Conservation (phyloP, 75 land plant species). For the Cunninghamia lanceolata region DNA sequence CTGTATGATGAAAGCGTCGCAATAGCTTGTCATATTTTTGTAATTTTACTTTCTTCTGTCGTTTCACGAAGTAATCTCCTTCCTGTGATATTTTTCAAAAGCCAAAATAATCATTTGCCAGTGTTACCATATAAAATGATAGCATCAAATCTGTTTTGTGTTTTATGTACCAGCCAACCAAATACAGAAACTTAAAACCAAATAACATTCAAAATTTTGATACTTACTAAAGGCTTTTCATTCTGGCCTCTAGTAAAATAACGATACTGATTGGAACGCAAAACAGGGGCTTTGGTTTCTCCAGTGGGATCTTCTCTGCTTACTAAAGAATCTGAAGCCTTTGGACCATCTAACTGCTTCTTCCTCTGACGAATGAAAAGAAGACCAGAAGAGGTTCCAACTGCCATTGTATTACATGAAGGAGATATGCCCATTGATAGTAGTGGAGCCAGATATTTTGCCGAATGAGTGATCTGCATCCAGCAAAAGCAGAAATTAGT, state of each 20-base stretch:
- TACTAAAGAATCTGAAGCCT: not conserved
- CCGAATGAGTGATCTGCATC: conserved; percentile 69
- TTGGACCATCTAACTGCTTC: conserved; percentile 2
- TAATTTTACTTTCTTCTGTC: conserved; percentile 43
- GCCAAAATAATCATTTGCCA: not conserved
- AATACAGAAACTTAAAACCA: not conserved
- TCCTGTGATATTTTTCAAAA: conserved; percentile 22
- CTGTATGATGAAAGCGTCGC: conserved; percentile 78
- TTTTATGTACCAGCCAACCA: not conserved
- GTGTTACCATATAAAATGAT: not conserved
- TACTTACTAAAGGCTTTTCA: conserved; percentile 55
- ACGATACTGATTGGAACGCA: conserved; percentile 57
- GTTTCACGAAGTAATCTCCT: conserved; percentile 52
- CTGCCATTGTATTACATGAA: conserved; percentile 45
- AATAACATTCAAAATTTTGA: not conserved
- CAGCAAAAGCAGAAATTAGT: conserved; percentile 5
- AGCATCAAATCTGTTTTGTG: not conserved
- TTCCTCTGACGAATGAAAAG: conserved; percentile 72
- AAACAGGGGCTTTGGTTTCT: conserved; percentile 24
- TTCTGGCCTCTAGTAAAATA: conserved; percentile 80
- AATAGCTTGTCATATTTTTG: conserved; percentile 69
- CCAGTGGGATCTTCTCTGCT: conserved; percentile 1
- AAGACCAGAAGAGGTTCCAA: conserved; percentile 76
- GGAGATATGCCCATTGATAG: conserved; percentile 75
- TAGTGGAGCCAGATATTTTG: conserved; percentile 72